Evolutionary conservation across 805 yeast species (phyloP).

Genomic region (Candida sithepensis): DNA sequence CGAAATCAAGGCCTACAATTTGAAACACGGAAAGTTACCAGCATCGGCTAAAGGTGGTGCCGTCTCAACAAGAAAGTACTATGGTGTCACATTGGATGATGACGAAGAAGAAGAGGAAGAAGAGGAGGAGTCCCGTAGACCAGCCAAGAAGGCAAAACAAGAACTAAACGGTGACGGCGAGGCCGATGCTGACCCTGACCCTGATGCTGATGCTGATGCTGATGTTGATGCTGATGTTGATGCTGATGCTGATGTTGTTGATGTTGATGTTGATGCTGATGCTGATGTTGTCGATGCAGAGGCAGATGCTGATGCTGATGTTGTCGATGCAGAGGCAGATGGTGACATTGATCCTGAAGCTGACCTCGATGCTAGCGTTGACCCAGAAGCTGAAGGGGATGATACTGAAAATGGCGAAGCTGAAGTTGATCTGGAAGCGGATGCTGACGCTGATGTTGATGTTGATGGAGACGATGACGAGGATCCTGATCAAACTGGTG

Average conservation of each 20-base stretch:
- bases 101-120: conserved; percentile 7
- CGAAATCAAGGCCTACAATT: conserved; percentile 54
- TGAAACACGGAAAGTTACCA: conserved; percentile 18
- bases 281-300: conserved; percentile 3
- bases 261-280: conserved; percentile 5
- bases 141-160: conserved; percentile 4
- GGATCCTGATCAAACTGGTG: conserved; percentile 11
- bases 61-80: not conserved
- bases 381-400: not conserved
- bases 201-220: conserved; percentile 3
- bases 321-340: conserved; percentile 3
- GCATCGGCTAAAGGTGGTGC: conserved; percentile 2
- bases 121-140: conserved; percentile 1
- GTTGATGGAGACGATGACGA: not conserved
- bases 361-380: conserved; percentile 3
- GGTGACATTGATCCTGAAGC: conserved; percentile 1
- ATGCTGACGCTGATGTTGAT: not conserved
- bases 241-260: conserved; percentile 4
- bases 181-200: not conserved
- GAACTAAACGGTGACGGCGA: not conserved
- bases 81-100: conserved; percentile 1
- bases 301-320: conserved; percentile 3
- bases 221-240: conserved; percentile 5
- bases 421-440: too few species aligned
- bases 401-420: not conserved